Conservation (phyloP, 768 basidiomycete species). For the Tylopilus subfusipes region DNA sequence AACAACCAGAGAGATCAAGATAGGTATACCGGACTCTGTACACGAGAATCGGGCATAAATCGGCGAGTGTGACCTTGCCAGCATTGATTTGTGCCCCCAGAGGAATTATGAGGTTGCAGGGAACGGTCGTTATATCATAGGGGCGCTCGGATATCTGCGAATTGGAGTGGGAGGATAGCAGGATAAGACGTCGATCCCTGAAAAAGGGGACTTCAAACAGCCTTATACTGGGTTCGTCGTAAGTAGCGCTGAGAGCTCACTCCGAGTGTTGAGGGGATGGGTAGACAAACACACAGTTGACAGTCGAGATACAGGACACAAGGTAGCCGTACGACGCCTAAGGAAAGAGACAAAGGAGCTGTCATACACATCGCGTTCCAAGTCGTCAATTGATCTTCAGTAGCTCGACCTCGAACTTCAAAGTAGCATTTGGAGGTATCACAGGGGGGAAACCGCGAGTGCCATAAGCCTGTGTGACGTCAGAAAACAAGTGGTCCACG, state of each 20-base stretch:
- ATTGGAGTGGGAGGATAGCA: background rate
- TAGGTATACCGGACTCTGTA: too few relatives aligned
- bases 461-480: slow-evolving; percentile 59
- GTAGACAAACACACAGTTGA: slow-evolving; percentile 20
- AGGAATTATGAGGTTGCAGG: background rate
- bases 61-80: too few relatives aligned
- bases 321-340: slow-evolving; percentile 14
- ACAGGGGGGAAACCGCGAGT: slow-evolving; percentile 70
- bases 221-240: background rate
- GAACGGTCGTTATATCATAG: background rate
- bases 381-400: slow-evolving; percentile 54
- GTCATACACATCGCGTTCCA: slow-evolving; percentile 21
- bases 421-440: slow-evolving; percentile 71
- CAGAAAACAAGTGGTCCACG: slow-evolving; percentile 2
- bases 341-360: slow-evolving; percentile 4
- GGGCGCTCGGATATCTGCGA: background rate
- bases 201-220: background rate
- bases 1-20: too few relatives aligned
- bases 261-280: background rate
- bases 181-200: background rate
- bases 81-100: too few relatives aligned
- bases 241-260: background rate
- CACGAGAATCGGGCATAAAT: too few relatives aligned
- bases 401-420: slow-evolving; percentile 84
- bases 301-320: slow-evolving; percentile 26